These are phyloP conservation scores for Dioscorea cayenensis DNA, from an alignment of 116 monocot species.

Conservation along the genomic window DNA sequence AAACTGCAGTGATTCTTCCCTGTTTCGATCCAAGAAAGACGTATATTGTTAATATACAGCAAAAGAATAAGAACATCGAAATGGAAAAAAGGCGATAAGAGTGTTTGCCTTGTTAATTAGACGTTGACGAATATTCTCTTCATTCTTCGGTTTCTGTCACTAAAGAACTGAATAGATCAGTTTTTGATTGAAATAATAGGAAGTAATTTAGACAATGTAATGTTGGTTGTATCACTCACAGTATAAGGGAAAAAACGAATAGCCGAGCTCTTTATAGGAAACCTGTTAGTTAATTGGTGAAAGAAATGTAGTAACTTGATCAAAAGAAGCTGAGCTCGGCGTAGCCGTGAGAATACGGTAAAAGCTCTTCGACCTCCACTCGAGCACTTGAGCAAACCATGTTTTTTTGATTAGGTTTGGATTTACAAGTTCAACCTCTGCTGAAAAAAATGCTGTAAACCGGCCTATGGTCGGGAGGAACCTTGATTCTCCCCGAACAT, in stretches of 20 bases:
- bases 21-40: not conserved
- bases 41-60: not conserved
- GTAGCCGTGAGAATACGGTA: constrained; percentile 45
- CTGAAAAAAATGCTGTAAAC: constrained; percentile 59
- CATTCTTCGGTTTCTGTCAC: not conserved
- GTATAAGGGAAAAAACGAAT: not conserved
- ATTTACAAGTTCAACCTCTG: constrained; percentile 45
- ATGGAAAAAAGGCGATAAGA: not conserved
- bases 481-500: constrained; percentile 65
- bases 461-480: constrained; percentile 69
- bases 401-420: constrained; percentile 26
- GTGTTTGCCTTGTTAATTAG: not conserved
- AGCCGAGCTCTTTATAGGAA: not conserved
- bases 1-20: not conserved
- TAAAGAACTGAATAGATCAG: not conserved
- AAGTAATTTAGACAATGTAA: not conserved
- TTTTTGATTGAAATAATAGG: not conserved
- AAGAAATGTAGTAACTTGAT: not conserved
- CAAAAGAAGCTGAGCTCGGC: constrained; percentile 37
- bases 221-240: not conserved
- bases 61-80: not conserved
- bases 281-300: not conserved
- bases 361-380: constrained; percentile 52
- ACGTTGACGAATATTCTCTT: not conserved
- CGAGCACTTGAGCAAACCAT: constrained; percentile 33